Conservation (phyloP, 257 asterid genomes). For the Knoxia roxburghii region DNA sequence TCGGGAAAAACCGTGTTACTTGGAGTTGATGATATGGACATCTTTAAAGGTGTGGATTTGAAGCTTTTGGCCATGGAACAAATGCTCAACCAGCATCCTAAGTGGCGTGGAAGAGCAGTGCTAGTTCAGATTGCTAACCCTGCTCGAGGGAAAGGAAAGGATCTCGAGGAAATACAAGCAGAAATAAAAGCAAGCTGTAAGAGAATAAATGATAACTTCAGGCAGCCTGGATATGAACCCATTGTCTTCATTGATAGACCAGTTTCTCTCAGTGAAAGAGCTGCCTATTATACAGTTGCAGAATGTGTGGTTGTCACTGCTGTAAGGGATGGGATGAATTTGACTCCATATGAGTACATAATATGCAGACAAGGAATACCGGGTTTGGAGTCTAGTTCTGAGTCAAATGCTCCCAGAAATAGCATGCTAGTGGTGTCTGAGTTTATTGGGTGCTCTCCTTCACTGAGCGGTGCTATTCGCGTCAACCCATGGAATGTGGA, state of each 20-base stretch:
- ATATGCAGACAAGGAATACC: constrained; percentile 43
- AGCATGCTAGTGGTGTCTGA: constrained; percentile 52
- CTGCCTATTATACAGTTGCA: constrained; percentile 40
- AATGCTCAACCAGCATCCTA: constrained; percentile 39
- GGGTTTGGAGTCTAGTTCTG: constrained; percentile 21
- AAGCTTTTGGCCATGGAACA: constrained; percentile 47
- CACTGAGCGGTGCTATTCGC: constrained; percentile 50
- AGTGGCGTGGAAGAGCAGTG: constrained; percentile 45
- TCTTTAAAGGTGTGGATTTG: constrained; percentile 48
- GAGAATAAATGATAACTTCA: constrained; percentile 33
- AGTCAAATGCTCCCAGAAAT: constrained; percentile 26
- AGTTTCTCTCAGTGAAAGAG: constrained; percentile 39
- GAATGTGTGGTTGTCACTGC: constrained; percentile 52
- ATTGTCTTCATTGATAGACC: constrained; percentile 35
- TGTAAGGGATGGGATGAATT: constrained; percentile 54
- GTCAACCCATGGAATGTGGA: constrained; percentile 54
- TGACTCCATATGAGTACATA: constrained; percentile 43
- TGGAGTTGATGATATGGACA: constrained; percentile 53
- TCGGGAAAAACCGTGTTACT: constrained; percentile 40
- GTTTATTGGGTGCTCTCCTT: constrained; percentile 53
- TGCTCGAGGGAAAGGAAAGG: constrained; percentile 44
- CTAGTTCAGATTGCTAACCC: constrained; percentile 47
- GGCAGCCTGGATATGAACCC: constrained; percentile 48
- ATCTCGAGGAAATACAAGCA: constrained; percentile 40
- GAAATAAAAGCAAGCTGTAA: constrained; percentile 34